Base-by-base conservation (phyloP, 768 basidiomycete genomes). In the Xanthoconium purpureum region DNA sequence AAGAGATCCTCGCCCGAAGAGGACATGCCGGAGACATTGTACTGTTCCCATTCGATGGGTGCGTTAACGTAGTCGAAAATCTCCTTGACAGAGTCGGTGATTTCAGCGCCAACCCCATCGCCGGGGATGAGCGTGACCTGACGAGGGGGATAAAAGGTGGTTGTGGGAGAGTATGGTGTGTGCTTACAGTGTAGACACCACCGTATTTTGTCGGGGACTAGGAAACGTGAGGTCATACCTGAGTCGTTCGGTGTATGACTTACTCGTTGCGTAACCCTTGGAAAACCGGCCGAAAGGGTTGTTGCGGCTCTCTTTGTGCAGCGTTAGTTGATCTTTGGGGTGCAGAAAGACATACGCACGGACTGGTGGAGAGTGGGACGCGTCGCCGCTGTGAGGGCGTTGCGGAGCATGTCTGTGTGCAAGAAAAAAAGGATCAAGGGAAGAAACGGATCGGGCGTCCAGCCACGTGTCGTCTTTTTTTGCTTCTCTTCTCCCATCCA, bases 1-100 rank as follows among this genome's bases (percentile, higher is more conserved):
- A 99, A 98, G 64, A 98, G 84, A 47, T 85, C 90, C 73, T 98
- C 97, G 63, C 94, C 94, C 47, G 90, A 80, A 38, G 90, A 91
- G 37, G 95, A 96, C 81, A 95, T 86, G 56, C 97, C 97, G 39
- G 94, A 96, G 61, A 99, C 94, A 68, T 98, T 84, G 77, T 95
- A 98, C 73, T 98, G 94, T 68, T 98, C 95, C 91, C 93, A 97
- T 71, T 98, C 93, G 75, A 99, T 96, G 73, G 97, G 97, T 33
- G 95, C 97, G 70, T 98, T 99, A 71, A 94, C 84, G 63, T 91
- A 82, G 73, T 96, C 93, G 70, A 99, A 99, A 70, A 99, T 95
- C 75, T 98, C 95, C 77, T 99, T 98, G 63, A 99, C 95, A 2
- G 94, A 95, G 75, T 96, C 92, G 57, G 96, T 93, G 69, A 99